Evolutionary conservation across 192 early-diverging fungal species (phyloP).

Genomic region (Mortierella claussenii): DNA sequence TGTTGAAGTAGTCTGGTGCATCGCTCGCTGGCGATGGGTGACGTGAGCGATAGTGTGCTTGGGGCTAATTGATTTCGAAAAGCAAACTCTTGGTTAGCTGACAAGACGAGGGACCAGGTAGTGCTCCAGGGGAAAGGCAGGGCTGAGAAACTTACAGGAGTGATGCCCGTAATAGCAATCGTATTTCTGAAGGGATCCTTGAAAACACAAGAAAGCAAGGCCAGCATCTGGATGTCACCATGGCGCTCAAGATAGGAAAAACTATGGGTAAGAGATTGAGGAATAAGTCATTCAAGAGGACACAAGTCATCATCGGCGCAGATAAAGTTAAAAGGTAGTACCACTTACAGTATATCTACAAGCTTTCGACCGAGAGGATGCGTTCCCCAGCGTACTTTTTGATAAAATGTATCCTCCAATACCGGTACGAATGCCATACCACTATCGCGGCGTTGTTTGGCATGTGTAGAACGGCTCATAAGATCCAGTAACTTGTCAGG

Average conservation of each 20-base stretch:
- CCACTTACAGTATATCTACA: constrained; percentile 63
- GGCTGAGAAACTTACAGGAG: constrained; percentile 20
- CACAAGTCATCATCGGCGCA: too few relatives aligned
- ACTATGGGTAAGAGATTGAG: constrained; percentile 32
- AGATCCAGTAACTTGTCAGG: constrained; percentile 32
- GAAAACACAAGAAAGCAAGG: constrained; percentile 73
- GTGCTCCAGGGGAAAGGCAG: background rate
- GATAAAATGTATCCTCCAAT: constrained; percentile 48
- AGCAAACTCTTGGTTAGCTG: background rate
- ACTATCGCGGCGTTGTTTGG: constrained; percentile 55
- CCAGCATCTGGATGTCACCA: constrained; percentile 76
- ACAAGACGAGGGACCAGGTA: background rate
- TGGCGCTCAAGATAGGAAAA: constrained; percentile 62
- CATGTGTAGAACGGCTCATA: constrained; percentile 41
- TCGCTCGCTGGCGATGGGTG: constrained; percentile 33
- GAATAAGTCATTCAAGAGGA: background rate
- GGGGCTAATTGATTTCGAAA: constrained; percentile 17
- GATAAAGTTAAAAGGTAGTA: background rate
- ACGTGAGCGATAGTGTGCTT: constrained; percentile 25
- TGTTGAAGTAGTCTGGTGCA: constrained; percentile 46
- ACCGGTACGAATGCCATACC: constrained; percentile 50
- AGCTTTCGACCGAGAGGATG: constrained; percentile 69
- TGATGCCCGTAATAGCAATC: constrained; percentile 32
- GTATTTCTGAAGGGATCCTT: constrained; percentile 51
- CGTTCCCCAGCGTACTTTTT: constrained; percentile 65